Conservation (phyloP, 2,329 filamentous ascomycete species). For the Pseudopithomyces chartarum region DNA sequence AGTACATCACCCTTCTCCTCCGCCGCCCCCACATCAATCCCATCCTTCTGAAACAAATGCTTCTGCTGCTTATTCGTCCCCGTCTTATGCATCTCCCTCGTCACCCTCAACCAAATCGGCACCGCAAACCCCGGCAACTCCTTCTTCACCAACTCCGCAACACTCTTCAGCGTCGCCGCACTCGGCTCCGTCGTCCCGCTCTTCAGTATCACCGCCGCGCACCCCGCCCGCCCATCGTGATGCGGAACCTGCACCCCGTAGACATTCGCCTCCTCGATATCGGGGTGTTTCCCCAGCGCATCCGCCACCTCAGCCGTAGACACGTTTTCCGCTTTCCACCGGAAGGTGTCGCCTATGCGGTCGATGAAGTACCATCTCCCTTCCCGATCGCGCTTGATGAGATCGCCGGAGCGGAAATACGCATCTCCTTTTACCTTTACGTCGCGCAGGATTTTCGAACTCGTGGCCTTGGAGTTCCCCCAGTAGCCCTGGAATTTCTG, state of each 20-base stretch:
- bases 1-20: slow-evolving; percentile 43
- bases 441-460: slow-evolving; percentile 39
- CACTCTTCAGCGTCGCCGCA: slow-evolving; percentile 18
- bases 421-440: slow-evolving; percentile 44
- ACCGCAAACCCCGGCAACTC: slow-evolving; percentile 51
- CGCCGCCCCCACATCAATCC: slow-evolving; percentile 47
- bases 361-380: slow-evolving; percentile 46
- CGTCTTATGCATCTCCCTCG: slow-evolving; percentile 48
- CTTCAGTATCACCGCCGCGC: slow-evolving; percentile 48
- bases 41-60: slow-evolving; percentile 46
- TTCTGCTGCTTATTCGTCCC: slow-evolving; percentile 56
- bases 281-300: slow-evolving; percentile 44
- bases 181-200: slow-evolving; percentile 14
- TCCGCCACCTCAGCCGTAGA: slow-evolving; percentile 52
- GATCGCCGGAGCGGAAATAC: slow-evolving; percentile 45
- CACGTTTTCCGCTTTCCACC: slow-evolving; percentile 54
- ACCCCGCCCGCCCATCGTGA: slow-evolving; percentile 52
- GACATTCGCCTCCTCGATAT: slow-evolving; percentile 50
- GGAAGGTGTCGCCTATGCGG: slow-evolving; percentile 47
- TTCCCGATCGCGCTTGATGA: slow-evolving; percentile 38
- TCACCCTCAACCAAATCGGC: slow-evolving; percentile 51
- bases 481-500: slow-evolving; percentile 68
- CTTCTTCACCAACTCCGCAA: slow-evolving; percentile 44
- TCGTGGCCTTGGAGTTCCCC: slow-evolving; percentile 44
- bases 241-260: slow-evolving; percentile 52